A percentile compares a stretch with the other conserved stretches of the same genome.
Evolutionary conservation across 225 moss, liverwort and hornwort species (phyloP).

Genomic region (Climacium dendroides): DNA sequence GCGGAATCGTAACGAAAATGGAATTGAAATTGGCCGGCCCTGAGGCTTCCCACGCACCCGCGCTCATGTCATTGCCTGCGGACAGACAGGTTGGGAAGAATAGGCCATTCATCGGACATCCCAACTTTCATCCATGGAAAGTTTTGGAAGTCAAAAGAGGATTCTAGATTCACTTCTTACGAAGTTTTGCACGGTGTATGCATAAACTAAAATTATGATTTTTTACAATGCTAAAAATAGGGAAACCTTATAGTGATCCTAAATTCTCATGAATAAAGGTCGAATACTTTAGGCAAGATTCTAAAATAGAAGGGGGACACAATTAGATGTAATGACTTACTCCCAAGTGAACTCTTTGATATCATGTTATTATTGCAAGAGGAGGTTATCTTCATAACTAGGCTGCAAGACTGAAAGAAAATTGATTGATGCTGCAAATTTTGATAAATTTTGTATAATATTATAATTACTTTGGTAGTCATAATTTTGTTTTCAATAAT

Average conservation of each 20-base stretch:
- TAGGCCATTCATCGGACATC: not conserved
- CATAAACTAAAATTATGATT: not conserved
- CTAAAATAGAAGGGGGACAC: no score
- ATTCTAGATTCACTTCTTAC: not conserved
- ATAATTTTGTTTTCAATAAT: not conserved
- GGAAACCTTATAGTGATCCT: accelerated
- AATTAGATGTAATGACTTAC: no score
- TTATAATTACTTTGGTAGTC: not conserved
- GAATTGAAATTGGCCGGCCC: constrained; percentile 8
- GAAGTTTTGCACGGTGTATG: not conserved
- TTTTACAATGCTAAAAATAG: not conserved
- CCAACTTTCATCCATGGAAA: not conserved
- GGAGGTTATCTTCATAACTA: not conserved
- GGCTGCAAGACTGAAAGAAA: accelerated
- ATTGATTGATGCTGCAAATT: no score
- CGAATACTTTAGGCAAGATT: not conserved
- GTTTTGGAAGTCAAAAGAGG: not conserved
- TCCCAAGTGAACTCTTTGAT: not conserved
- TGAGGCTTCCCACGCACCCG: not conserved
- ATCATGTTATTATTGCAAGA: not conserved
- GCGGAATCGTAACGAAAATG: not conserved
- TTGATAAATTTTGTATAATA: not conserved
- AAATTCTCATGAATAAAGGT: not conserved
- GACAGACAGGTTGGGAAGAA: not conserved
- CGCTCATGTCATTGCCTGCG: not conserved